Evolutionary conservation across 176 grass and related monocot genomes (phyloP), one percentile per base, ranked within the genome.

Genomic region (Chloris gayana): DNA sequence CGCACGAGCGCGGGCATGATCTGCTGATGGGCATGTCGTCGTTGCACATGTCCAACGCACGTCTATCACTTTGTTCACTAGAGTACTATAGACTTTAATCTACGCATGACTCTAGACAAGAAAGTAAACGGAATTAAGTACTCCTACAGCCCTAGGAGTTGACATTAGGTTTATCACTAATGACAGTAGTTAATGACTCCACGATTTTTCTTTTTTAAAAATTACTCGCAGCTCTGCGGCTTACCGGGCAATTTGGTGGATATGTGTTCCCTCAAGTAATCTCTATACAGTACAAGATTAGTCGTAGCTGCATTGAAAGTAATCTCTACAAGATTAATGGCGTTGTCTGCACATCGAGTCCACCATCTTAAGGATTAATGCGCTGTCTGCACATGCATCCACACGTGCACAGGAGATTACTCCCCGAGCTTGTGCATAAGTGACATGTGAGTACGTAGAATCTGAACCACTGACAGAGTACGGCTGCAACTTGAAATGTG

Each of bases 331-430:
- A 5, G 46, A 58, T 73, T 80, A 80, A 80, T 67, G 64, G 69
- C 46, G 3, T 7, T 54, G 73, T 47, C 63, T 63, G 51, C 74
- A 31, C 24, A 53, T 64, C n/a, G 31, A 32, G 66, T 51, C 30
- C 83, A 78, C 58, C 66, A 14, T 41, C 70, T 53, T 83, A 58
- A 59, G 67, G 67, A 45, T 70, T 46, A 61, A 71, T 79, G 76
- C 76, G 7, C 4, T 79, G 63, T 67, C 44, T 79, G 30, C n/a
- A 13, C 37, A 77, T 46, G 44, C 61, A 66, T 47, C 60, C n/a
- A 59, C 56, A 59, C 56, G 56, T 59, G 56, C 56, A n/a, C 9
- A 26, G 56, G 22, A 59, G 56, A 59, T 54, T 22, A 54, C 56
- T 59, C n/a, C n/a, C 22, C 1, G 54, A 57, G 6, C 50, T 54